These are phyloP conservation scores for Fusarium coffeatum DNA, from an alignment of 2,329 filamentous ascomycete genomes.

Conservation along the genomic window DNA sequence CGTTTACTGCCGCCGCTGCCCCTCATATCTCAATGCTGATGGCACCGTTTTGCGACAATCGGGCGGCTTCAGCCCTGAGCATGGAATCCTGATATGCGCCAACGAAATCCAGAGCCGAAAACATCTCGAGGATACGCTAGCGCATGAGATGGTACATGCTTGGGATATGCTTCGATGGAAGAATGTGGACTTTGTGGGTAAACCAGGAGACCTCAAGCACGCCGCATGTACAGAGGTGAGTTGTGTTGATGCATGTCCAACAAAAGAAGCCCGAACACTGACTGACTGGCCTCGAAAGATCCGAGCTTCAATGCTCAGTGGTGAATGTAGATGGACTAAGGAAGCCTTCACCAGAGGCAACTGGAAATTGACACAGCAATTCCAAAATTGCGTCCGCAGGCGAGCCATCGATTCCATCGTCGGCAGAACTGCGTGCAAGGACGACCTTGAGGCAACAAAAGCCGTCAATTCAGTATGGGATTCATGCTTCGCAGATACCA, in stretches of 20 bases:
- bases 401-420: constrained; percentile 84
- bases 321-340: constrained; percentile 90
- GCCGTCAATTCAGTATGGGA: constrained; percentile 99
- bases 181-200: constrained; percentile 76
- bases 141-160: constrained; percentile 98
- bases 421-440: constrained; percentile 81
- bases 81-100: constrained; percentile 91
- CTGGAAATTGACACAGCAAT: constrained; percentile 89
- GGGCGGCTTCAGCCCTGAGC: constrained; percentile 87
- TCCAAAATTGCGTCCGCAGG: constrained; percentile 89
- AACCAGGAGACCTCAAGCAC: constrained; percentile 78
- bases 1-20: constrained; percentile 85
- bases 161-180: constrained; percentile 95
- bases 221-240: constrained; percentile 91
- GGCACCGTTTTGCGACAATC: constrained; percentile 72
- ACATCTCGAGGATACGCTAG: constrained; percentile 91
- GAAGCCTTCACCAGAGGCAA: constrained; percentile 88
- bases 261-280: not conserved
- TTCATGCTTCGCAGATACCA: constrained; percentile 92
- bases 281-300: constrained; percentile 68
- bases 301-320: constrained; percentile 89
- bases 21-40: constrained; percentile 64
- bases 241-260: not conserved
- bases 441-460: constrained; percentile 85
- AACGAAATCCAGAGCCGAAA: constrained; percentile 85